Base-by-base conservation (phyloP, 345 rosid genomes). In the Eucalyptus paniculata region DNA sequence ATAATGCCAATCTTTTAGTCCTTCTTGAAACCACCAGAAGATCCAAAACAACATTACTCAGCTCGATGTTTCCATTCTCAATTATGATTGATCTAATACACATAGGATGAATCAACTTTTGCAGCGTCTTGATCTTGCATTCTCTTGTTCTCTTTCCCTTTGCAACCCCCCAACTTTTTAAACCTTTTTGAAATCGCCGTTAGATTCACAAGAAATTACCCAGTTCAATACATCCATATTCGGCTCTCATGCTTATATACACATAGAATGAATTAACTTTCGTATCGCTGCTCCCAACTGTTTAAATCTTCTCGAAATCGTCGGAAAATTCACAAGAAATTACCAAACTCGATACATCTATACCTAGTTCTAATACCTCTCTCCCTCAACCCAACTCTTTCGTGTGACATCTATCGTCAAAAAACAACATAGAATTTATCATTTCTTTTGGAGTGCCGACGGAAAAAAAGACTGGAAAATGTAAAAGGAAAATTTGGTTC, bases 391-490 rank as follows among this genome's bases (percentile, higher is more conserved):
- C 0, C 42, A 34, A 9, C 81, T 69, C 44, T 34, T 72, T 7
- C 44, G 3, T 2, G 26, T 9, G 13, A 19, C 1, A 34, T 8
- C 40, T 34, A 34, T 6, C 8, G 3, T 2, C 1, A 4, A 77
- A 40, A 19, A 77, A 77, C 26, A 4, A 77, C 5, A 11, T 34
- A 42, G 24, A 40, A 11, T 19, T 37, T 21, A 21, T 11, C 45
- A 6, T 77, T 77, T 23, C 30, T 56, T 2, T 30, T 24, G 69
- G 17, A 62, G 32, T 12, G 32, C 1, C 0, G 69, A 60, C 3
- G n/a, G n/a, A 28, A 60, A 13, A 13, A 13, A 60, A 28, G 32
- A 12, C 3, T 60, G 69, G 69, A 6, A 60, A 60, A 28, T 12
- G 8, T 4, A 2, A 6, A 60, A 60, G 16, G 32, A 12, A 62